These are phyloP conservation scores for Jatropha podagrica DNA, from an alignment of 441 rosid species.

Conservation along the genomic window DNA sequence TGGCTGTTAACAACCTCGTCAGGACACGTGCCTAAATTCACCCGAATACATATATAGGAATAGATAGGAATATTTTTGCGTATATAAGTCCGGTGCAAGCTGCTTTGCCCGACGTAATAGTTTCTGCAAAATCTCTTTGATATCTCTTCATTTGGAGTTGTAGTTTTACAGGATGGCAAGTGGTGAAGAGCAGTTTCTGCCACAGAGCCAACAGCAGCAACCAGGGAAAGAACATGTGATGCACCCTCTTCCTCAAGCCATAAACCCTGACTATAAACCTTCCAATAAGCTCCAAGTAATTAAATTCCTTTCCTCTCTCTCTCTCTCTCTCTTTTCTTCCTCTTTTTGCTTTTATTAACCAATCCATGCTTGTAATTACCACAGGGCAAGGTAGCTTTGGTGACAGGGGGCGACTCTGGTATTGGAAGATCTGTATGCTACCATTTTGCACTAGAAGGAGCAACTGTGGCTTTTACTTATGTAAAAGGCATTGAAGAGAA, in stretches of 20 bases:
- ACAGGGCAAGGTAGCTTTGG: slow-evolving; percentile 62
- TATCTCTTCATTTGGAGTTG: no score
- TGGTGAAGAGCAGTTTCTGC: slow-evolving; percentile 3
- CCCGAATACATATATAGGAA: no score
- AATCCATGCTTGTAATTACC: background rate
- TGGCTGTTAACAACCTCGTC: background rate
- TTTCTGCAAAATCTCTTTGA: background rate
- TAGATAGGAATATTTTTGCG: no score
- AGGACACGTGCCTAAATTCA: background rate
- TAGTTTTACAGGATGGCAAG: background rate
- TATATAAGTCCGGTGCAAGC: no score
- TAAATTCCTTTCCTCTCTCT: no score
- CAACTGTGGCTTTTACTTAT: slow-evolving; percentile 65
- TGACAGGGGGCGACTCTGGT: slow-evolving; percentile 74
- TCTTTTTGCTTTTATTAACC: no score
- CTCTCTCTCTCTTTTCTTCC: no score
- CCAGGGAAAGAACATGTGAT: slow-evolving; percentile 22
- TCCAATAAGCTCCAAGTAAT: slow-evolving; percentile 19
- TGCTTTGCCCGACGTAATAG: background rate
- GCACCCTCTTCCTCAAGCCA: slow-evolving; percentile 16
- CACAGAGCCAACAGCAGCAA: slow-evolving; percentile 12
- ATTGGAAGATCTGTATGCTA: slow-evolving; percentile 60
- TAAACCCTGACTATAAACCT: slow-evolving; percentile 18
- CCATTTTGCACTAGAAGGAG: slow-evolving; percentile 54
- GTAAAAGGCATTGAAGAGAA: slow-evolving; percentile 49